These are phyloP conservation scores for Erythrophleum fordii DNA, from an alignment of 306 rosid species.

Conservation along the genomic window DNA sequence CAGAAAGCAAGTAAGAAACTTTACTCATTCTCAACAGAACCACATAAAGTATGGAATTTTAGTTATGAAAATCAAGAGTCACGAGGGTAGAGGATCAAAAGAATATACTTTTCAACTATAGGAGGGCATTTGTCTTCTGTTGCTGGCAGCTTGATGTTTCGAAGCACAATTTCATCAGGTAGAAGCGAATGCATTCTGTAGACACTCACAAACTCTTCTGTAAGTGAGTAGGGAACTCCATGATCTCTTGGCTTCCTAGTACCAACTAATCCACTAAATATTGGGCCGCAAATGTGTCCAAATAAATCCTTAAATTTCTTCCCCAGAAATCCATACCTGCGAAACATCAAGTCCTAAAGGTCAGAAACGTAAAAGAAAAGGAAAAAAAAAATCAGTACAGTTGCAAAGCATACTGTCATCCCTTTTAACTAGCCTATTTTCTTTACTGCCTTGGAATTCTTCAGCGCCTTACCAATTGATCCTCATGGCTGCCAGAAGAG, in stretches of 20 bases:
- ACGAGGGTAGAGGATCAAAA: neutral
- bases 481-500: slow-evolving; percentile 72
- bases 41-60: neutral
- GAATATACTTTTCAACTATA: slow-evolving; percentile 52
- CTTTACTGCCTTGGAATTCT: neutral
- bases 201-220: slow-evolving; percentile 78
- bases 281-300: slow-evolving; percentile 67
- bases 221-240: slow-evolving; percentile 72
- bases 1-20: neutral
- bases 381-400: neutral
- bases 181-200: slow-evolving; percentile 81
- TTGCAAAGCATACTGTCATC: neutral
- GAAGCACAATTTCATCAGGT: slow-evolving; percentile 59
- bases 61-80: neutral
- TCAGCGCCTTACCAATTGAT: slow-evolving; percentile 63
- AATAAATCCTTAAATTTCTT: slow-evolving; percentile 70
- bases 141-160: slow-evolving; percentile 46
- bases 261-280: slow-evolving; percentile 77
- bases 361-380: neutral
- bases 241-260: slow-evolving; percentile 65
- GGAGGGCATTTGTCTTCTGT: slow-evolving; percentile 55
- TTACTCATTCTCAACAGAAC: neutral
- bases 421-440: neutral
- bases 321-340: slow-evolving; percentile 81
- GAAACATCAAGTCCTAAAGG: neutral